A percentile compares a stretch with the other conserved stretches of the same genome.
Evolutionary conservation across 257 asterid species (phyloP).

Genomic region (Cynanchum wilfordii): DNA sequence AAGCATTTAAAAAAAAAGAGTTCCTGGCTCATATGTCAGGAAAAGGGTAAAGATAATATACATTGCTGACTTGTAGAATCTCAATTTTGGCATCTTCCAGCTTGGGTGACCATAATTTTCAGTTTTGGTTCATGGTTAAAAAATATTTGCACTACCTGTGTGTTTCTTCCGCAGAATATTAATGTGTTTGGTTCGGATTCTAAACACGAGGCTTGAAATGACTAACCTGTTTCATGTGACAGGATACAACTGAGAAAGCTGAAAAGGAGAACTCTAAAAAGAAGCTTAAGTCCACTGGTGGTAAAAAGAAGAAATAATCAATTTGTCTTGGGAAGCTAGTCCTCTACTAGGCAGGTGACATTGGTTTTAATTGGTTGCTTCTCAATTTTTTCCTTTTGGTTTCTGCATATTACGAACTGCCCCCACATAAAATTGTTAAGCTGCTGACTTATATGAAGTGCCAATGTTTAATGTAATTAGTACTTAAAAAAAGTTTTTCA

Average conservation of each 20-base stretch:
- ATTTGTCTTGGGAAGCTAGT: background rate
- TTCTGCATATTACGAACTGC: background rate
- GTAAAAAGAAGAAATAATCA: constrained; percentile 60
- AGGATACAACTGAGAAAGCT: constrained; percentile 56
- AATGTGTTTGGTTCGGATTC: background rate
- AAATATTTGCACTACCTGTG: background rate
- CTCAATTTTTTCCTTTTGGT: background rate
- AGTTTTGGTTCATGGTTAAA: background rate
- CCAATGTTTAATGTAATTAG: background rate
- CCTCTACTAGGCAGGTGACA: background rate
- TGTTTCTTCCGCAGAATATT: background rate
- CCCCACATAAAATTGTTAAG: background rate
- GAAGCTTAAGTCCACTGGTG: constrained; percentile 53
- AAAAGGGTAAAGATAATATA: too few relatives aligned
- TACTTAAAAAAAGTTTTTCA: background rate
- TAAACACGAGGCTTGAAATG: background rate
- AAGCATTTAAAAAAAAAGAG: too few relatives aligned
- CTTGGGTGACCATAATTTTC: background rate
- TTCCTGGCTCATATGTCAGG: background rate
- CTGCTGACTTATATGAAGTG: background rate
- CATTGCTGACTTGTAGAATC: background rate
- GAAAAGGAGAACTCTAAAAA: constrained; percentile 66
- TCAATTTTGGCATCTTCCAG: background rate
- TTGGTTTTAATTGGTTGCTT: background rate
- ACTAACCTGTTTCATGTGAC: constrained; percentile 11